Percentiles rank a stretch among this genome's conserved stretches.
Evolutionary conservation across 352 stramenopile genomes (phyloP).

Genomic region (Globisporangium rhizosaccharum): DNA sequence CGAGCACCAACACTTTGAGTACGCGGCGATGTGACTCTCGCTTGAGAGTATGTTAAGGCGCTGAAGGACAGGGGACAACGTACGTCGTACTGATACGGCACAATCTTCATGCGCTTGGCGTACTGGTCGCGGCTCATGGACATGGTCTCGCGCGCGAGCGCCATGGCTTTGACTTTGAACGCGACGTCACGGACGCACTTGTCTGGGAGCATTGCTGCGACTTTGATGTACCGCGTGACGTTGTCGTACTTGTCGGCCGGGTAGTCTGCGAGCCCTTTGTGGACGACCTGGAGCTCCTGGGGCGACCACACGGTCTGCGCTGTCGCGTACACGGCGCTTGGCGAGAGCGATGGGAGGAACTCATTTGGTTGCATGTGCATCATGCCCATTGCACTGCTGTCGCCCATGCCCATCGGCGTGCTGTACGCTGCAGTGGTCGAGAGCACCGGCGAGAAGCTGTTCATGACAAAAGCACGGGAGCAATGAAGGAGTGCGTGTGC

Average conservation of each 20-base stretch:
- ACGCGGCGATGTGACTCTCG: neutral
- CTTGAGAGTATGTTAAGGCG: neutral
- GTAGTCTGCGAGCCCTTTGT: conserved; percentile 50
- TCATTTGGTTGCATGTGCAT: conserved; percentile 4
- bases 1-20: neutral
- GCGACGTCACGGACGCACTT: conserved; percentile 77
- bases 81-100: conserved; percentile 32
- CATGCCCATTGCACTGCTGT: conserved; percentile 5
- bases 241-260: conserved; percentile 60
- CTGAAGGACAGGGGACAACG: neutral
- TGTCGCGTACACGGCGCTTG: conserved; percentile 56
- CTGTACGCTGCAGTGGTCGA: neutral
- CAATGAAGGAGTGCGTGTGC: no score
- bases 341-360: conserved; percentile 50
- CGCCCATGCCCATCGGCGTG: conserved; percentile 10
- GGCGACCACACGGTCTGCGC: conserved; percentile 44
- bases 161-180: conserved; percentile 51
- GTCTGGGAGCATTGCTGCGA: conserved; percentile 52
- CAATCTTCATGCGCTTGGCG: conserved; percentile 61
- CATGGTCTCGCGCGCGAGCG: conserved; percentile 14
- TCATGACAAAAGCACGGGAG: conserved; percentile 4
- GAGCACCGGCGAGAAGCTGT: conserved; percentile 10
- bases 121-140: conserved; percentile 19
- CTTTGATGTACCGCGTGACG: conserved; percentile 82
- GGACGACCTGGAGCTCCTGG: conserved; percentile 63